Percentiles rank a stretch among this genome's conserved stretches.
Evolutionary conservation across 2,329 filamentous ascomycete genomes (phyloP).

Genomic region (Colletotrichum tamarilloi): DNA sequence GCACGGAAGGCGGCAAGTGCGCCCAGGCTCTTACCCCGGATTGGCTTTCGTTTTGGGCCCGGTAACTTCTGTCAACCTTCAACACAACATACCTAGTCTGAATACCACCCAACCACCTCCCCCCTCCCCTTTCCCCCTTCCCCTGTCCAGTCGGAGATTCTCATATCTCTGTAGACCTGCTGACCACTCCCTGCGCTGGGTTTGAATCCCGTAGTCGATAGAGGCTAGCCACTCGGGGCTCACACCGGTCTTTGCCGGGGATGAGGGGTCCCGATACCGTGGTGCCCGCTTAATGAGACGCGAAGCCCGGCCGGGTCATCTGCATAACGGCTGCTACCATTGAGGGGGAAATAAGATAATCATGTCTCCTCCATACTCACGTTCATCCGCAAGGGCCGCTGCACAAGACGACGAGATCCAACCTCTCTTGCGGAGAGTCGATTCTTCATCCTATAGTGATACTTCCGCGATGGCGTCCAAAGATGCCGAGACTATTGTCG

Average conservation of each 20-base stretch:
- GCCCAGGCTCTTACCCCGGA: conserved; percentile 8
- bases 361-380: conserved; percentile 7
- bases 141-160: conserved; percentile 2
- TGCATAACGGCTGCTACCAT: background rate
- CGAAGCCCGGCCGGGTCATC: background rate
- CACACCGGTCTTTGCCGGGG: conserved; percentile 14
- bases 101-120: background rate
- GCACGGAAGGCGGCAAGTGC: conserved; percentile 7
- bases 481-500: conserved; percentile 4
- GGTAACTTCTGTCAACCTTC: conserved; percentile 4
- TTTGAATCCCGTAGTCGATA: conserved; percentile 2
- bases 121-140: background rate
- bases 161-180: background rate
- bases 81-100: background rate
- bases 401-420: conserved; percentile 19
- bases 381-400: background rate
- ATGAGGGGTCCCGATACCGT: conserved; percentile 18
- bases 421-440: conserved; percentile 11
- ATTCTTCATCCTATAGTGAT: background rate
- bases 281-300: background rate
- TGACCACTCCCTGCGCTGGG: background rate
- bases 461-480: conserved; percentile 14
- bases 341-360: conserved; percentile 11
- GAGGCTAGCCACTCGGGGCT: conserved; percentile 3
- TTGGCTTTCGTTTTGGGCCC: background rate